Percentiles rank a stretch among this genome's conserved stretches.
These are phyloP conservation scores for Bertia moriformis DNA, from an alignment of 2,329 filamentous ascomycete species.

Conservation along the genomic window DNA sequence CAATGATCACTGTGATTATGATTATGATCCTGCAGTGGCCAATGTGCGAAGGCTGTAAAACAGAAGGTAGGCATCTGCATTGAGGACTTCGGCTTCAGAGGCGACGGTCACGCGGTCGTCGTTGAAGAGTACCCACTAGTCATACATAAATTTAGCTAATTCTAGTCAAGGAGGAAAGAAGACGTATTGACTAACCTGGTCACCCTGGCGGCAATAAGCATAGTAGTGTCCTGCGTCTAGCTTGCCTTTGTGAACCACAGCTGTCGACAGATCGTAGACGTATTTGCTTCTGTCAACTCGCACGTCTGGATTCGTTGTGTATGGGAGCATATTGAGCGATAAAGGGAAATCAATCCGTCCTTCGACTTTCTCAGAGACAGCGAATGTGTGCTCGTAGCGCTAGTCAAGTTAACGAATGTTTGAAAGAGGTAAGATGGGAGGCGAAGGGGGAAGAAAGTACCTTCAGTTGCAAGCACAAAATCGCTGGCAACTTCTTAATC, in stretches of 20 bases:
- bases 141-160: no score
- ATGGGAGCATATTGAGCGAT: not conserved
- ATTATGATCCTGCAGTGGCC: no score
- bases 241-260: not conserved
- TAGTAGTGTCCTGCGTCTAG: not conserved
- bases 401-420: not conserved
- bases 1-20: no score
- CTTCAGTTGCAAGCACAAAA: not conserved
- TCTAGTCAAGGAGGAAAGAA: no score
- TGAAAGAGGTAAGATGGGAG: not conserved
- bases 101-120: not conserved
- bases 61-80: not conserved
- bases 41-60: not conserved
- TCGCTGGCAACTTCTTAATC: not conserved
- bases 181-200: not conserved
- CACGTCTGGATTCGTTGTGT: not conserved
- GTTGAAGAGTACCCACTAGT: not conserved
- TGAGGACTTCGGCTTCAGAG: not conserved
- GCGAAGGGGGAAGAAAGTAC: not conserved
- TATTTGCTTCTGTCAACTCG: not conserved
- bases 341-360: not conserved
- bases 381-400: not conserved
- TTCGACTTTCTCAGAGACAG: not conserved
- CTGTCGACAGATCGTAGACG: not conserved
- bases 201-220: not conserved